phyloP scores from a whole-genome alignment of 495 filamentous ascomycete species.

The Chaetomium cochliodes region DNA sequence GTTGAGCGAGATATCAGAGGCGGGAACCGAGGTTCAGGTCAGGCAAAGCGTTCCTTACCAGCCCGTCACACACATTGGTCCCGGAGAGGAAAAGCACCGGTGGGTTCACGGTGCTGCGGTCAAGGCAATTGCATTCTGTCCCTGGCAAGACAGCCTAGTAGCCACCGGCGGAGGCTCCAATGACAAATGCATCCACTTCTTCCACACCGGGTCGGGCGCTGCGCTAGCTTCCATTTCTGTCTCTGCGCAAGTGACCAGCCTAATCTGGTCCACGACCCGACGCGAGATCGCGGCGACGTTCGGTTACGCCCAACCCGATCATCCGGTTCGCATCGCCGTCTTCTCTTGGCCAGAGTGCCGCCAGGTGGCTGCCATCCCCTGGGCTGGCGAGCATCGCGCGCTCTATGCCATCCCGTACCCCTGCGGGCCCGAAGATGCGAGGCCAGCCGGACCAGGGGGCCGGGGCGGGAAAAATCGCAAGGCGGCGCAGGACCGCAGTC shows the following conservation, averaged over 20 bases:
- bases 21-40: constrained; percentile 17
- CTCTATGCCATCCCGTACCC: constrained; percentile 73
- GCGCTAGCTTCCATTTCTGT: constrained; percentile 89
- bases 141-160: constrained; percentile 84
- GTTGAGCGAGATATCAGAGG: constrained; percentile 17
- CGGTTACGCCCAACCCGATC: constrained; percentile 92
- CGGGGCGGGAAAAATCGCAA: neutral
- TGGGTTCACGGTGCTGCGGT: constrained; percentile 84
- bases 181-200: constrained; percentile 95
- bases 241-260: constrained; percentile 85
- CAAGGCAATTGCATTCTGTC: constrained; percentile 96
- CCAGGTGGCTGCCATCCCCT: constrained; percentile 85
- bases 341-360: constrained; percentile 94
- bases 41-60: neutral
- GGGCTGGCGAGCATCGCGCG: constrained; percentile 76
- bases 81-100: constrained; percentile 64
- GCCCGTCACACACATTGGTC: constrained; percentile 31
- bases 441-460: constrained; percentile 10
- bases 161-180: constrained; percentile 93
- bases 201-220: constrained; percentile 80
- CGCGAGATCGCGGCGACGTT: constrained; percentile 91
- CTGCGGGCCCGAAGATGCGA: constrained; percentile 47
- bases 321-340: constrained; percentile 85
- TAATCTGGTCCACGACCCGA: constrained; percentile 85
- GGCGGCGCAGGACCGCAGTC: constrained; percentile 34